Base-by-base conservation (phyloP, 2,329 filamentous ascomycete genomes). In the Fusarium metavorans region DNA sequence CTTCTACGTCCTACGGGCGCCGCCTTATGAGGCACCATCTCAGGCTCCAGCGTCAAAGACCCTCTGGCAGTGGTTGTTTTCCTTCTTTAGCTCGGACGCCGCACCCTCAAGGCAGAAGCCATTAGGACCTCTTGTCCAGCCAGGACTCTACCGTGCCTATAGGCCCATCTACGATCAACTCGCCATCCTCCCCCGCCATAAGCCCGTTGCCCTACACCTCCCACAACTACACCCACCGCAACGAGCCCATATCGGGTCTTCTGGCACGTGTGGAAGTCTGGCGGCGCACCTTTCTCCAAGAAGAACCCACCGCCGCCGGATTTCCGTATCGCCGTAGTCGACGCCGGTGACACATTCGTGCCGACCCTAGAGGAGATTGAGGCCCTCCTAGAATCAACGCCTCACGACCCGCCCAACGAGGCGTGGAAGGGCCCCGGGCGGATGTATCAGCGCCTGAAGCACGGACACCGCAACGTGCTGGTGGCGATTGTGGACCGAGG, bases 401-500 rank as follows among this genome's bases (percentile, higher is more conserved):
- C 95, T 0, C 90, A 92, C 71, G 89, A 92, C 69, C 90, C 92
- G 1, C 92, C 90, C 10, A 77, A 76, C 6, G 73, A 79, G 61
- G 73, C 77, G 4, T 81, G 80, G 79, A 81, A 81, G 41, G 72
- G 81, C 54, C 87, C 83, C 81, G 90, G 80, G 78, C 86, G 81
- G 80, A 83, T 95, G 74, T 97, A 97, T 80, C 90, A 92, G 78
- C 91, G 94, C 68, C 85, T 98, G 73, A 96, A 95, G 83, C 92
- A 97, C 78, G 97, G 95, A 2, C 92, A 93, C 81, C 90, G 94
- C 74, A 97, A 94, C 82, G 93, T 97, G 35, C 87, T 98, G 37
- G 82, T 99, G 27, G 97, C 95, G 0, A 90, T 98, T 3, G 95
- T 98, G 37, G 97, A 98, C 81, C 90, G 95, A 72, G 97, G 97